Evolutionary conservation across 495 filamentous ascomycete genomes (phyloP), one percentile per base, ranked within the genome.

Genomic region (Aspergillus mulundensis): DNA sequence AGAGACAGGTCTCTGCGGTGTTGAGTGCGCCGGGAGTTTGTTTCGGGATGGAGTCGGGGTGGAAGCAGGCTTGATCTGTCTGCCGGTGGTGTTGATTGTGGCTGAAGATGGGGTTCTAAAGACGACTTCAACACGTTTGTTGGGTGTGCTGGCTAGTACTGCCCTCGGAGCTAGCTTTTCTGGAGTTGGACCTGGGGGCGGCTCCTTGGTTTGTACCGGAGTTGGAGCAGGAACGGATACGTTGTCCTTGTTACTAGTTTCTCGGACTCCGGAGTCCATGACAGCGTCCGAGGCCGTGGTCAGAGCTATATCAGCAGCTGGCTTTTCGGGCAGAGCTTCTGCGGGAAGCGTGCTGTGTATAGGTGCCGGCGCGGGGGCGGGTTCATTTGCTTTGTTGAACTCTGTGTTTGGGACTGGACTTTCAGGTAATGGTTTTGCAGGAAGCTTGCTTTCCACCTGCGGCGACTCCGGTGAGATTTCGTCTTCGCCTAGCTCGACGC

Each of bases 401-500:
- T 28, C 25, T 4, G 25, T 8, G 25, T 28, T 8, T n/a, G n/a
- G n/a, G n/a, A n/a, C n/a, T n/a, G n/a, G n/a, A n/a, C 7, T 15
- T 14, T 36, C 34, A 15, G 34, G 34, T 11, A 15, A 12, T 36
- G 34, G 34, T 11, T 36, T 10, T 15, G 34, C 19, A 3, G 48
- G 20, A 24, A 42, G 23, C 14, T 39, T 19, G 18, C 8, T 20
- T 19, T 19, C 4, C 25, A 3, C 25, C 3, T 3, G 25, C 25
- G 3, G 3, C 8, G 25, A 8, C 4, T 4, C 23, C 32, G 45
- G 15, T 4, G 45, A 38, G 34, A 46, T 16, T 3, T 58, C 53
- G 21, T 70, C 68, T 28, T 69, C 70, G n/a, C 73, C 72, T 6
- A 76, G 66, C 47, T 78, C 75, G 32, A 76, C 60, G 50, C 75